Percentiles rank a stretch among this genome's conserved stretches.
Evolutionary conservation across 202 grass and related monocot genomes (phyloP).

Genomic region (Brachypodium distachyon): DNA sequence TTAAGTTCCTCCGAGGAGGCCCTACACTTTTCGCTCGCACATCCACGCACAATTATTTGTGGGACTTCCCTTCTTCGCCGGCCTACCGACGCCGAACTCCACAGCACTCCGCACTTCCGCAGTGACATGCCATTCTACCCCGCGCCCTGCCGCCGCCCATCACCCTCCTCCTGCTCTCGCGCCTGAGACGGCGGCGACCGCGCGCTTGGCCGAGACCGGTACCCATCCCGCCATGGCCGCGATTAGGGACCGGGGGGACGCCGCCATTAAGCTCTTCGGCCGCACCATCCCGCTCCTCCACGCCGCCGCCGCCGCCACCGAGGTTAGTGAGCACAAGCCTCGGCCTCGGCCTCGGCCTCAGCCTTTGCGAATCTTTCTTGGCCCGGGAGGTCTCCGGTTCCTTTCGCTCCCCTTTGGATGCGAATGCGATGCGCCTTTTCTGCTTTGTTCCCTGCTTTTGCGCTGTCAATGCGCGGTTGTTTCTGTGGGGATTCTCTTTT

Average conservation of each 20-base stretch:
- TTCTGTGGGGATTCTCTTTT: not conserved
- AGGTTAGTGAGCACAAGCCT: slow-evolving; percentile 11
- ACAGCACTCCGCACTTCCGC: not conserved
- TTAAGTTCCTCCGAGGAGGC: not conserved
- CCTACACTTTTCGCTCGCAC: slow-evolving; percentile 3
- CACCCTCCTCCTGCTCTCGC: not conserved
- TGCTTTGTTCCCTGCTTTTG: not conserved
- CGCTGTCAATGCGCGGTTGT: not conserved
- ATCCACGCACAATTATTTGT: slow-evolving; percentile 16
- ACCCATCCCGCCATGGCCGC: slow-evolving; percentile 22
- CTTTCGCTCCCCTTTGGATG: not conserved
- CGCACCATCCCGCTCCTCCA: slow-evolving; percentile 32
- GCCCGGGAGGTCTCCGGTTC: not conserved
- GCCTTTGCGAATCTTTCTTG: not conserved
- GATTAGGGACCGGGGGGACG: slow-evolving; percentile 9
- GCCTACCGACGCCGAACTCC: not conserved
- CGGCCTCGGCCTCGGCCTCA: not conserved
- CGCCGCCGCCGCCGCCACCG: not conserved
- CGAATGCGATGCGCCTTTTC: not conserved
- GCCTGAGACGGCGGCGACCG: not conserved
- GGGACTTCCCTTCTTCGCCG: not conserved
- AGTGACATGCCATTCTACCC: not conserved
- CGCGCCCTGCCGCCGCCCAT: not conserved
- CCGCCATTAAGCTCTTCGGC: slow-evolving; percentile 59
- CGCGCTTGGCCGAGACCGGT: slow-evolving; percentile 1